phyloP scores from a whole-genome alignment of 257 asterid species.

The Euphrasia confusa region DNA sequence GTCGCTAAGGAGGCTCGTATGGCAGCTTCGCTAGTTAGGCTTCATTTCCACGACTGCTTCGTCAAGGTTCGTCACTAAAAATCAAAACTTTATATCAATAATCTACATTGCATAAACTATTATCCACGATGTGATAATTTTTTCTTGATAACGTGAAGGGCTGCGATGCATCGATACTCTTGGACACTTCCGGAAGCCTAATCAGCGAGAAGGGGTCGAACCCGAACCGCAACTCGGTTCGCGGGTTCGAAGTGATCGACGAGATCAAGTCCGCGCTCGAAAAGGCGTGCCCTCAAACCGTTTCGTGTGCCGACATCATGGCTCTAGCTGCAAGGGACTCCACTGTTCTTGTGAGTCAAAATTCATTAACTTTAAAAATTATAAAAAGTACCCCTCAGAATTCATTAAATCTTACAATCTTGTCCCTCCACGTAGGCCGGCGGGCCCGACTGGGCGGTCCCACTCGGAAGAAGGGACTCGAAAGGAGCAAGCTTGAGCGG shows the following conservation, averaged over 20 bases:
- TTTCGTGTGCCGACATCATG: conserved; percentile 84
- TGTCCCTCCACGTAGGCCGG: conserved; percentile 32
- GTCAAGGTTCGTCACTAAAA: conserved; percentile 49
- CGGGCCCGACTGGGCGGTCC: conserved; percentile 88
- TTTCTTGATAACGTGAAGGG: conserved; percentile 43
- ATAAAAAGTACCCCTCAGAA: not conserved
- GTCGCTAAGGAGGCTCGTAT: conserved; percentile 77
- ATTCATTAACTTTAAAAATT: not conserved
- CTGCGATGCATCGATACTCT: conserved; percentile 83
- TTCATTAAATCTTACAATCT: not conserved
- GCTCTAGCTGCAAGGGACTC: conserved; percentile 90
- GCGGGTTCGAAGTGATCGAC: conserved; percentile 86
- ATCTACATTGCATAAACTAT: not conserved
- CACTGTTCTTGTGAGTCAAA: conserved; percentile 52
- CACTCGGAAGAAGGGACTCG: conserved; percentile 85
- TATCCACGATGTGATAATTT: too few species aligned
- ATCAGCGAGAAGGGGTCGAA: conserved; percentile 59
- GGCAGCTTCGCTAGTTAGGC: conserved; percentile 91
- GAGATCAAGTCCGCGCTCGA: conserved; percentile 80
- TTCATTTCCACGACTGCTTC: conserved; percentile 93
- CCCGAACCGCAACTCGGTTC: conserved; percentile 76
- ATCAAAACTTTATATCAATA: not conserved
- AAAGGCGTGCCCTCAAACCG: conserved; percentile 71
- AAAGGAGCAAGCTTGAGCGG: conserved; percentile 83
- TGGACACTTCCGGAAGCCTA: conserved; percentile 55